These are phyloP conservation scores for Salvia hispanica DNA, from an alignment of 257 asterid genomes.

Conservation along the genomic window DNA sequence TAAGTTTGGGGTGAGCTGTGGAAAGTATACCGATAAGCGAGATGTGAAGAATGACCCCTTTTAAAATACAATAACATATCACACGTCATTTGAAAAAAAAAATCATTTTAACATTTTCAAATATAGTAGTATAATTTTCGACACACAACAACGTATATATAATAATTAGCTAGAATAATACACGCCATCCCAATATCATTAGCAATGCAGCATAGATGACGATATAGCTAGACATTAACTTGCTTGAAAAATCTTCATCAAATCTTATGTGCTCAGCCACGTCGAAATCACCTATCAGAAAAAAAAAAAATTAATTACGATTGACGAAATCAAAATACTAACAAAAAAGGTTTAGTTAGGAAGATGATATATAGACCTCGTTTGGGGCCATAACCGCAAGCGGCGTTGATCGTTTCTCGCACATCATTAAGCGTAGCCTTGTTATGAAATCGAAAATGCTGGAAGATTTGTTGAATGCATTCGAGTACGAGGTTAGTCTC, in stretches of 20 bases:
- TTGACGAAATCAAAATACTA: too few relatives aligned
- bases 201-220: constrained; percentile 32
- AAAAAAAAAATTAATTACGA: background rate
- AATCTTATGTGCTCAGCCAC: constrained; percentile 46
- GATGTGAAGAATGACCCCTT: too few relatives aligned
- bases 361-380: constrained; percentile 38
- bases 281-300: constrained; percentile 48
- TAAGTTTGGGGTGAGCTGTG: too few relatives aligned
- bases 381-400: constrained; percentile 59
- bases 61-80: too few relatives aligned
- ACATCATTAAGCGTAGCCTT: constrained; percentile 50
- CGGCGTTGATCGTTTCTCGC: constrained; percentile 43
- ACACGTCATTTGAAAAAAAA: too few relatives aligned
- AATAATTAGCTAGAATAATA: background rate
- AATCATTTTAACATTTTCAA: too few relatives aligned
- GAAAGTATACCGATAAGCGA: too few relatives aligned
- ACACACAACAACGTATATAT: background rate
- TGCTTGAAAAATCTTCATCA: constrained; percentile 33
- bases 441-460: constrained; percentile 49
- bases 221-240: constrained; percentile 15
- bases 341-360: too few relatives aligned
- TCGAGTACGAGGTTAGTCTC: constrained; percentile 60
- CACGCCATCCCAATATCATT: constrained; percentile 21
- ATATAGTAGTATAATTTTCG: too few relatives aligned
- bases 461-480: constrained; percentile 42